Evolutionary conservation across 2,329 filamentous ascomycete genomes (phyloP).

Genomic region (Fusarium denticulatum): DNA sequence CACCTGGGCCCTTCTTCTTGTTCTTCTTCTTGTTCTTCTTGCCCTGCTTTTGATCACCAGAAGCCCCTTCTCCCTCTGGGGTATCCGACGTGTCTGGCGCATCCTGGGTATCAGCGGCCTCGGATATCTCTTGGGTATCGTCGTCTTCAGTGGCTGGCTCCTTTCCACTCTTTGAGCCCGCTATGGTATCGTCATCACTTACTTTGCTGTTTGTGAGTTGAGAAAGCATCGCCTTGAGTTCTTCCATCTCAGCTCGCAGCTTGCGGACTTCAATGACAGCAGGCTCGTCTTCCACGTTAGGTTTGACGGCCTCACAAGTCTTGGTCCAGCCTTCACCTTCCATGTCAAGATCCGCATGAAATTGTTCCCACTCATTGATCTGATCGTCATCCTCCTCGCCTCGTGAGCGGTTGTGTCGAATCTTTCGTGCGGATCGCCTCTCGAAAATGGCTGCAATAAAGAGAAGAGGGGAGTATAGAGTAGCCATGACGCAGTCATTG

Average conservation of each 20-base stretch:
- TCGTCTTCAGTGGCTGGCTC: constrained; percentile 9
- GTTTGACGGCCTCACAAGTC: constrained; percentile 77
- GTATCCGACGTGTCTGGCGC: constrained; percentile 17
- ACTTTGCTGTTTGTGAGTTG: constrained; percentile 44
- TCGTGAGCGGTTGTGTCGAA: constrained; percentile 77
- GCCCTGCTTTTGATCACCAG: constrained; percentile 28
- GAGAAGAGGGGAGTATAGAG: constrained; percentile 86
- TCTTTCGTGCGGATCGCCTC: constrained; percentile 69
- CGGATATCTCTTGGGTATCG: constrained; percentile 12
- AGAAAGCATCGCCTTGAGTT: constrained; percentile 62
- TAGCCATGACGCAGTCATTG: constrained; percentile 88
- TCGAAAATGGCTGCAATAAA: constrained; percentile 80
- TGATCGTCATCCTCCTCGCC: constrained; percentile 92
- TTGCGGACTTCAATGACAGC: constrained; percentile 75
- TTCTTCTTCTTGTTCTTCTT: constrained; percentile 44
- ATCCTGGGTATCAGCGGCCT: constrained; percentile 27
- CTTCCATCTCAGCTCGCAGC: constrained; percentile 66
- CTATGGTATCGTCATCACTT: background rate
- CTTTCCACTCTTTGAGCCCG: constrained; percentile 10
- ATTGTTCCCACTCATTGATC: constrained; percentile 92
- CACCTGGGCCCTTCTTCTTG: constrained; percentile 41
- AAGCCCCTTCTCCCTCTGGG: constrained; percentile 22
- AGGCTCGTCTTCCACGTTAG: constrained; percentile 83
- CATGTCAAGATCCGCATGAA: constrained; percentile 76
- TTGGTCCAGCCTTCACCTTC: constrained; percentile 88